A percentile compares a stretch with the other conserved stretches of the same genome.
These are phyloP conservation scores for Paecilomyces niveus DNA, from an alignment of 2,329 filamentous ascomycete genomes.

Conservation along the genomic window DNA sequence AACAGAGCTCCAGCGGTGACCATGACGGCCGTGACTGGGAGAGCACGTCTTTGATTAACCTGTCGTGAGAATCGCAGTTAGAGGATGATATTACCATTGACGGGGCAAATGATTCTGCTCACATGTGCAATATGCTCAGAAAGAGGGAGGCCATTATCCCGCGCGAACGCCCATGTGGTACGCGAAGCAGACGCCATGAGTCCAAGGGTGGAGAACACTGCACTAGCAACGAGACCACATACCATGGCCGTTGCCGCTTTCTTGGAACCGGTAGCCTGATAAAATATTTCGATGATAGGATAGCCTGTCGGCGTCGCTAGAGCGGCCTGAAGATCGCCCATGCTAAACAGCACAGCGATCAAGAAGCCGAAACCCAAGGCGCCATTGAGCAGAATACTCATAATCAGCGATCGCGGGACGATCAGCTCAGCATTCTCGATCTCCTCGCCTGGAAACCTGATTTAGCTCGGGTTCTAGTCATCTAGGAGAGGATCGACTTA, in stretches of 20 bases:
- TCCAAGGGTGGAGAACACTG: constrained; percentile 44
- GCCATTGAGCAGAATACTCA: constrained; percentile 45
- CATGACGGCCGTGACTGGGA: constrained; percentile 43
- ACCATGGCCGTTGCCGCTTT: constrained; percentile 46
- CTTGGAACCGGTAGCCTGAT: constrained; percentile 42
- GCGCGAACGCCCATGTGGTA: constrained; percentile 50
- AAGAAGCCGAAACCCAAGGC: constrained; percentile 50
- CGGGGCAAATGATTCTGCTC: constrained; percentile 5
- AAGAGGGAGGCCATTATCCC: constrained; percentile 35
- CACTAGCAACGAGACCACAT: constrained; percentile 43
- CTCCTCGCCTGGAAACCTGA: constrained; percentile 26
- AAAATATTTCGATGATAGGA: constrained; percentile 55
- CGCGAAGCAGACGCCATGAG: constrained; percentile 53
- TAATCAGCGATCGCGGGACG: constrained; percentile 46
- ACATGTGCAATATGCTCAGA: constrained; percentile 32
- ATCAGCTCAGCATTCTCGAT: constrained; percentile 42
- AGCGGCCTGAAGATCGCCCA: constrained; percentile 42
- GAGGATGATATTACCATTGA: background rate
- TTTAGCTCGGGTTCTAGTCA: constrained; percentile 3
- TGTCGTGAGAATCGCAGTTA: constrained; percentile 9
- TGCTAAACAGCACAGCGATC: constrained; percentile 49
- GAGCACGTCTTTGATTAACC: constrained; percentile 32
- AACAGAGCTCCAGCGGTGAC: constrained; percentile 38
- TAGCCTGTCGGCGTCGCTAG: constrained; percentile 43
- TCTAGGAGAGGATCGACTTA: constrained; percentile 14